These are phyloP conservation scores for Chrysophaeum taylorii DNA, from an alignment of 352 stramenopile genomes.

Conservation along the genomic window DNA sequence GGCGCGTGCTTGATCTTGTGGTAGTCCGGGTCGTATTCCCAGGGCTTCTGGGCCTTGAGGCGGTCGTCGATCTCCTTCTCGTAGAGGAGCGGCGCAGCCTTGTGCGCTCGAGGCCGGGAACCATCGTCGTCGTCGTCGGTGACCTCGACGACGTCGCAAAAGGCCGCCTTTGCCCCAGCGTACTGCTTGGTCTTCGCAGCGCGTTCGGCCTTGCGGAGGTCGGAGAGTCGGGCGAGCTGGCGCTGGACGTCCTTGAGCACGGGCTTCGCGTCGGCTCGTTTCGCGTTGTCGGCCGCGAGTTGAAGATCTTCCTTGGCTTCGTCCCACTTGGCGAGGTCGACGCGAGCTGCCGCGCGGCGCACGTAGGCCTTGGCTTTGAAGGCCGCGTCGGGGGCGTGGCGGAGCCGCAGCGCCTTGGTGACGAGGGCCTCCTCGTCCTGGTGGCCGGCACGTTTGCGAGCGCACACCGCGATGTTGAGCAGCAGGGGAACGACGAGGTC, in stretches of 20 bases:
- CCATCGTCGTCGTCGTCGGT: background rate
- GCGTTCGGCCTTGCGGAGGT: too few relatives aligned
- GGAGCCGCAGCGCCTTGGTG: background rate
- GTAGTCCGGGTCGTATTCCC: background rate
- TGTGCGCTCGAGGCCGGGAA: background rate
- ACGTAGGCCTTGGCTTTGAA: background rate
- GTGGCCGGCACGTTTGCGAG: background rate
- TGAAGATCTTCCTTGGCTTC: background rate
- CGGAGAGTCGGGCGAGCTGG: background rate
- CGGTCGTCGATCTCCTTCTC: background rate
- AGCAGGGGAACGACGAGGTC: background rate
- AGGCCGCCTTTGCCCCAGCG: background rate
- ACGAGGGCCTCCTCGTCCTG: background rate
- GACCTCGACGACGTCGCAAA: background rate
- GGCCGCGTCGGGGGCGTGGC: background rate
- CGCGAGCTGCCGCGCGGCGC: background rate
- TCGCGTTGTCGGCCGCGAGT: background rate
- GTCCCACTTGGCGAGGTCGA: background rate
- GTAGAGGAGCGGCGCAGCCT: background rate
- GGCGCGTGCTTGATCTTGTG: background rate
- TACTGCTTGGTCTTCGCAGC: background rate
- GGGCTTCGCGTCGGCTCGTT: background rate
- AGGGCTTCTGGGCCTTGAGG: background rate
- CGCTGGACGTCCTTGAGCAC: background rate
- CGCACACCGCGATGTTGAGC: background rate